phyloP scores from a whole-genome alignment of 257 asterid genomes.

The Anisodus tanguticus region DNA sequence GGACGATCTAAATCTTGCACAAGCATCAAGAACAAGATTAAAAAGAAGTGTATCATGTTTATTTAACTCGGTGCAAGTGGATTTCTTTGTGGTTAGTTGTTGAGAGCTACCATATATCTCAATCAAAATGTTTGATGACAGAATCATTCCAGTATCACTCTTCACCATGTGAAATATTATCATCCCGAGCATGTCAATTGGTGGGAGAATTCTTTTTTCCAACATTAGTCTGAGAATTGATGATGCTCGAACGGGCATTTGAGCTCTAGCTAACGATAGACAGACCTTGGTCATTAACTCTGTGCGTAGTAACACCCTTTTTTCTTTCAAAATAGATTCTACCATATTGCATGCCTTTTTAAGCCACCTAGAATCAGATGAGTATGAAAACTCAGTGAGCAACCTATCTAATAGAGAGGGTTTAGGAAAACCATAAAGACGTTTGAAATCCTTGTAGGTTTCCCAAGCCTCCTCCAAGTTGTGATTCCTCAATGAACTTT shows the following conservation, averaged over 20 bases:
- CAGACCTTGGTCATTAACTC: conserved; percentile 62
- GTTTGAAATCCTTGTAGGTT: conserved; percentile 60
- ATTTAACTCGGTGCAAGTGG: conserved; percentile 42
- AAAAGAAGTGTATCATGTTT: conserved; percentile 62
- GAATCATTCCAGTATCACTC: conserved; percentile 59
- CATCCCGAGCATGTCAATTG: conserved; percentile 50
- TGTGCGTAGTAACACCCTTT: conserved; percentile 48
- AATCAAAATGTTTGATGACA: conserved; percentile 73
- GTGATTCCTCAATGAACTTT: conserved; percentile 64
- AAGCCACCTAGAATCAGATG: conserved; percentile 61
- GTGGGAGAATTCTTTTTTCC: conserved; percentile 52
- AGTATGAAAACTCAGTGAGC: conserved; percentile 67
- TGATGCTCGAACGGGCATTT: conserved; percentile 66
- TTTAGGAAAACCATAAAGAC: conserved; percentile 69
- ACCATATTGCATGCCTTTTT: conserved; percentile 63
- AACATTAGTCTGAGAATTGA: conserved; percentile 61
- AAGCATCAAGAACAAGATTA: conserved; percentile 83
- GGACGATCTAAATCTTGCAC: conserved; percentile 66
- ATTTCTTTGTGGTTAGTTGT: conserved; percentile 41
- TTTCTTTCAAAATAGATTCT: conserved; percentile 56
- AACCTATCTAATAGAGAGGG: conserved; percentile 49
- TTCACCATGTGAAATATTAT: conserved; percentile 75
- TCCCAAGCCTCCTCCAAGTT: conserved; percentile 72
- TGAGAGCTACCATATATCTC: conserved; percentile 54
- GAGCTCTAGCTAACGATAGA: conserved; percentile 75